Evolutionary conservation across 306 rosid genomes (phyloP).

Genomic region (Bauhinia variegata): DNA sequence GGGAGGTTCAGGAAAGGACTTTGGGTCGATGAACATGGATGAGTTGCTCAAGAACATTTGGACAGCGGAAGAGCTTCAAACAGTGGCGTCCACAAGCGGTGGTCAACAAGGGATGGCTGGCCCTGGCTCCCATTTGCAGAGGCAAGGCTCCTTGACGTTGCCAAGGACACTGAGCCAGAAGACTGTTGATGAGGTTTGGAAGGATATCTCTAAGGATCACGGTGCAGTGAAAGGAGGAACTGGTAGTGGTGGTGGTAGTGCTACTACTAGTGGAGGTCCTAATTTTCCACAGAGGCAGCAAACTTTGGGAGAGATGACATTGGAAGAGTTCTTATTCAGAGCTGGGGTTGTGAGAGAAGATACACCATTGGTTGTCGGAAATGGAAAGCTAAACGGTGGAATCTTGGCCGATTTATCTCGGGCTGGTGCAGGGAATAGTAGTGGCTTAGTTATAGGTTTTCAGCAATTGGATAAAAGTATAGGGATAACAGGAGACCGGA

Average conservation of each 20-base stretch:
- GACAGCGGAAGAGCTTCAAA: conserved; percentile 92
- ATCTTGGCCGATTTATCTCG: conserved; percentile 56
- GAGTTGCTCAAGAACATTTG: conserved; percentile 92
- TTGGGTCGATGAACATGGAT: conserved; percentile 99
- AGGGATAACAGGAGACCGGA: conserved; percentile 52
- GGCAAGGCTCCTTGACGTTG: conserved; percentile 87
- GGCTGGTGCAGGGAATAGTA: conserved; percentile 31
- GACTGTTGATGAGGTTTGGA: conserved; percentile 96
- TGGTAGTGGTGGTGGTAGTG: too few relatives aligned
- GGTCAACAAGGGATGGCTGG: conserved; percentile 39
- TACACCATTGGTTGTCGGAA: conserved; percentile 31
- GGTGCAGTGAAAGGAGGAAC: conserved; percentile 28
- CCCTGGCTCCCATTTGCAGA: conserved; percentile 54
- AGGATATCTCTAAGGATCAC: conserved; percentile 61
- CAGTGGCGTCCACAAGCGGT: conserved; percentile 43
- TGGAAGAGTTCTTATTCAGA: conserved; percentile 85
- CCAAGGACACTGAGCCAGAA: conserved; percentile 91
- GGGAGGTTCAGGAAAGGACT: conserved; percentile 83
- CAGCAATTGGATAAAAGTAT: conserved; percentile 50
- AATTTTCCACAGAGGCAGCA: conserved; percentile 71
- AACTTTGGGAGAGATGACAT: conserved; percentile 86
- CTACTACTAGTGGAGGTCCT: conserved; percentile 29
- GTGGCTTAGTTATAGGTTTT: conserved; percentile 54
- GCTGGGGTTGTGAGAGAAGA: conserved; percentile 97
- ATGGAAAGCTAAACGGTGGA: conserved; percentile 48